Evolutionary conservation across 192 early-diverging fungal species (phyloP), one percentile per base, ranked within the genome.

Genomic region (Lobosporangium transversale): DNA sequence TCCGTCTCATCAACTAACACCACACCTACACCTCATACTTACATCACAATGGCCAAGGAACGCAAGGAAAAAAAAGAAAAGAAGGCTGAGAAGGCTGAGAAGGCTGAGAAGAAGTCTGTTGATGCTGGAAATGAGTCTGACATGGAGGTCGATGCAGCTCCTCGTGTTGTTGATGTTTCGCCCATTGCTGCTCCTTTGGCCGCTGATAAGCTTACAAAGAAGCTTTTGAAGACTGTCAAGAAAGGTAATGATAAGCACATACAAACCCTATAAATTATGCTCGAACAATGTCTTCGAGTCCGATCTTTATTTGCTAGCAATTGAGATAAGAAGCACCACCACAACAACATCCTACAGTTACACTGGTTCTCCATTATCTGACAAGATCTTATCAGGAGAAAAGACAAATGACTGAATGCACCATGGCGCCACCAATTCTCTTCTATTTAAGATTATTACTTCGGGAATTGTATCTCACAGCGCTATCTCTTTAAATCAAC

Each of bases 201-300:
- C 31, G 84, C 86, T 35, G 88, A 94, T 75, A 92, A 94, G 79
- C 79, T 97, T 21, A 90, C 86, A 42, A 94, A 94, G 84, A 92
- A 93, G 85, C 82, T 94, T 35, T 83, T 92, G 62, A 95, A 92
- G 86, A 92, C 92, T 69, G 90, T 97, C 40, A 96, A 94, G 84
- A 93, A 93, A 81, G 93, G 93, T 96, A 85, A 53, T n/a, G n/a
- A n/a, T n/a, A n/a, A n/a, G n/a, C 43, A 45, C 31, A 35, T 30
- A 18, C 51, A 40, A 40, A n/a, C n/a, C n/a, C n/a, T n/a, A n/a
- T n/a, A n/a, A n/a, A n/a, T n/a, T n/a, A n/a, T n/a, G n/a, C n/a
- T n/a, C n/a, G n/a, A n/a, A n/a, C n/a, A n/a, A n/a, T n/a, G n/a
- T n/a, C n/a, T 51, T 50, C 24, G 6, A 30, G 44, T 3, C 2